phyloP scores from a whole-genome alignment of 2,329 filamentous ascomycete species.

The Colletotrichum tanaceti region DNA sequence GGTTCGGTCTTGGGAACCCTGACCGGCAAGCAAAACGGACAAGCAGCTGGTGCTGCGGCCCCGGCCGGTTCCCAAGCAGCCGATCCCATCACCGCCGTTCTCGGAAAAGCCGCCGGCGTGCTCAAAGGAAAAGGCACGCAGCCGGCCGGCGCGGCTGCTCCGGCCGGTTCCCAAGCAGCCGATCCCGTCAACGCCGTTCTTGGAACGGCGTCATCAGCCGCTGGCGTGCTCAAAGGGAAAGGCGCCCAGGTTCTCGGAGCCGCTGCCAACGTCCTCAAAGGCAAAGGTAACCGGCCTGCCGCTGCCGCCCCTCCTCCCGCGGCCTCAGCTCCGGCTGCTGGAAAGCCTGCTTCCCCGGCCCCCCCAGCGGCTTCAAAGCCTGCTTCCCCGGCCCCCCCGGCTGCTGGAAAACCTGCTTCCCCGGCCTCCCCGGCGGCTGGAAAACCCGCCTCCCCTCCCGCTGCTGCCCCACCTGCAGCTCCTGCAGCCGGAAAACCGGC shows the following conservation, averaged over 20 bases:
- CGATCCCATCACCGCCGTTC: constrained; percentile 21
- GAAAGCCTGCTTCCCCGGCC: constrained; percentile 12
- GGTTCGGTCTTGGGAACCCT: no score
- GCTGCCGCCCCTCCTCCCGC: constrained; percentile 15
- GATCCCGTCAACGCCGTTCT: constrained; percentile 21
- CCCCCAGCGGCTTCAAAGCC: constrained; percentile 5
- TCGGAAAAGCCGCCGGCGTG: constrained; percentile 27
- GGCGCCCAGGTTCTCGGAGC: constrained; percentile 25
- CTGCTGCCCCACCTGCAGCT: background rate
- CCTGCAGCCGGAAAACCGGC: constrained; percentile 1
- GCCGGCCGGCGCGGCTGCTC: constrained; percentile 33
- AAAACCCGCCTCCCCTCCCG: constrained; percentile 19
- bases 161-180: constrained; percentile 29
- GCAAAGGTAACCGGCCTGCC: constrained; percentile 22
- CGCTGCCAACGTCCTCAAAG: constrained; percentile 26
- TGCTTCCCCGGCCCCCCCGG: constrained; percentile 4
- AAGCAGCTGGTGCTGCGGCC: constrained; percentile 16
- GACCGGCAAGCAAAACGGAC: no score
- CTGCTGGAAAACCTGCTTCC: constrained; percentile 9
- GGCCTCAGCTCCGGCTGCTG: constrained; percentile 2
- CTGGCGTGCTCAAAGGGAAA: constrained; percentile 36
- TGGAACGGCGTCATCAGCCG: constrained; percentile 31
- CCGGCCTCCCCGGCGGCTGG: constrained; percentile 13
- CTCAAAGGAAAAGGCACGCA: constrained; percentile 30
- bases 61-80: constrained; percentile 10